Evolutionary conservation across 1,139 yeast species (phyloP).

Genomic region (Kluyveromyces sp.): DNA sequence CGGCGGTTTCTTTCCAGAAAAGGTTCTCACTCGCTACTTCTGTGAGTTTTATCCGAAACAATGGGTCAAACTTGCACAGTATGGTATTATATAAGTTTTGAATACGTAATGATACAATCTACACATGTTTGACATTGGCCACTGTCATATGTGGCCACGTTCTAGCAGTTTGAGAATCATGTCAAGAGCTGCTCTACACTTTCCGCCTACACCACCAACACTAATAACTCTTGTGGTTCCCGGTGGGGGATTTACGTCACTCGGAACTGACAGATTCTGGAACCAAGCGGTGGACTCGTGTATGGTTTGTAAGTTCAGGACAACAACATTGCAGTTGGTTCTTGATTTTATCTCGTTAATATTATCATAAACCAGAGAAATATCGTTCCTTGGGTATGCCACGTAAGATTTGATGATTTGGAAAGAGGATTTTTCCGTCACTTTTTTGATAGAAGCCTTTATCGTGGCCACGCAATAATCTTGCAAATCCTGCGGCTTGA

Average conservation of each 20-base stretch:
- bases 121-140: too few species aligned
- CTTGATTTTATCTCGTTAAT: constrained; percentile 24
- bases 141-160: background rate
- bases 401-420: constrained; percentile 30
- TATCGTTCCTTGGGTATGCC: constrained; percentile 27
- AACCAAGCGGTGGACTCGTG: constrained; percentile 31
- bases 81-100: too few species aligned
- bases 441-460: constrained; percentile 23
- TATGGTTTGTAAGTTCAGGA: constrained; percentile 29
- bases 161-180: constrained; percentile 19
- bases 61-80: too few species aligned
- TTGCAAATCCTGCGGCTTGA: constrained; percentile 16
- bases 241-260: constrained; percentile 25
- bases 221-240: constrained; percentile 29
- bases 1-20: too few species aligned
- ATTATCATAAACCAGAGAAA: constrained; percentile 24
- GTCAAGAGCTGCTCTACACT: constrained; percentile 24
- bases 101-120: background rate
- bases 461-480: constrained; percentile 27
- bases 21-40: too few species aligned
- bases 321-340: constrained; percentile 31
- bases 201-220: constrained; percentile 32
- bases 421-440: constrained; percentile 25
- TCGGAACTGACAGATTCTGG: constrained; percentile 12
- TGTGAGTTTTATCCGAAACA: too few species aligned